Evolutionary conservation across 192 early-diverging fungal genomes (phyloP), one percentile per base, ranked within the genome.

Genomic region (Podila clonocystis): DNA sequence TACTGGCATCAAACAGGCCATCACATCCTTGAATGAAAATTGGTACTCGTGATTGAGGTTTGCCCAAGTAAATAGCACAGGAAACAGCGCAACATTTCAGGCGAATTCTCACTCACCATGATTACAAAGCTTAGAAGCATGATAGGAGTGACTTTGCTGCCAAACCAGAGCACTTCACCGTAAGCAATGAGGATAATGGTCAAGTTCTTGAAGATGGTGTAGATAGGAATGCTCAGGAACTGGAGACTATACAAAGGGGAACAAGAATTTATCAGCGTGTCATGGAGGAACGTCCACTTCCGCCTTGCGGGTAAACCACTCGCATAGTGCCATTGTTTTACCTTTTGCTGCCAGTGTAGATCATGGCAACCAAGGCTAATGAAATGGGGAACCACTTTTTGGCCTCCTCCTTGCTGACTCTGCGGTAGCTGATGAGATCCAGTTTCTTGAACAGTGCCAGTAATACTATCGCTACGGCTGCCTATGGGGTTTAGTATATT

Each of bases 201-300:
- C 73, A 98, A 78, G 87, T 99, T 99, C 86, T 99, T 99, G 87
- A 98, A 99, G 67, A 99, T 93, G 31, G 98, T 99, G 74, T 97
- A 98, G 38, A 99, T 85, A 19, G 98, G 94, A 64, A 99, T 96
- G 64, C 93, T 89, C 48, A 99, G 89, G 83, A 91, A 97, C 78
- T 97, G 95, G 7, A 99, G 82, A 50, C 84, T 85, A 65, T 19
- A 61, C 29, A 24, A 31, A 52, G 13, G 22, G 24, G 9, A 36
- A 48, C 29, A 17, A 70, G 31, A 45, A 30, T 26, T 48, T 58
- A 45, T 12, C 4, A 17, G 0, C 4, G 13, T 8, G 41, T 15
- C 15, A 45, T 3, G 15, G 8, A 13, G 41, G 41, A 45, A 17
- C 15, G 17, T 45, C 5, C 31, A 3, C 13, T 15, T 41, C 41